Conservation (phyloP, 768 basidiomycete species). For the Floccularia luteovirens region DNA sequence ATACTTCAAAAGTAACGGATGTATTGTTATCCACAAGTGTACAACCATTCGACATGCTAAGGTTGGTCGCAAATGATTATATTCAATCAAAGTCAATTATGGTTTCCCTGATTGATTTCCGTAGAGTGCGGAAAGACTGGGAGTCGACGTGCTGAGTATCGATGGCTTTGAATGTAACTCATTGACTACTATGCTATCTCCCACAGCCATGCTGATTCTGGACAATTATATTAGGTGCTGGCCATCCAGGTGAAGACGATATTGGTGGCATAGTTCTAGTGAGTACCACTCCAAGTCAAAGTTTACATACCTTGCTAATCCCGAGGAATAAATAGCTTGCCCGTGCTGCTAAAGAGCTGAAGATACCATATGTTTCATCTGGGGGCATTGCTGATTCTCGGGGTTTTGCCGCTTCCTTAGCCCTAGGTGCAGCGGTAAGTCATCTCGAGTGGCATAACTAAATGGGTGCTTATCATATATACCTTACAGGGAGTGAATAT, state of each 20-base stretch:
- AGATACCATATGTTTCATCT: slow-evolving; percentile 82
- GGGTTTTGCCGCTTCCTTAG: slow-evolving; percentile 75
- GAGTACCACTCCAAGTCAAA: too few species aligned
- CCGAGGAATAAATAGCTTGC: slow-evolving; percentile 49
- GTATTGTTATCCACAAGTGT: slow-evolving; percentile 86
- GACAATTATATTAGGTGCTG: slow-evolving; percentile 71
- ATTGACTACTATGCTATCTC: too few species aligned
- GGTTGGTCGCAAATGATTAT: slow-evolving; percentile 24
- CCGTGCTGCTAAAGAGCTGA: slow-evolving; percentile 77
- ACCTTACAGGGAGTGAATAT: slow-evolving; percentile 78
- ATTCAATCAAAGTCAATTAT: background rate
- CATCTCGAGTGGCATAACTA: background rate
- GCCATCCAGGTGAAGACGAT: slow-evolving; percentile 93
- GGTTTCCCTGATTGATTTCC: background rate
- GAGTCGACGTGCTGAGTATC: slow-evolving; percentile 84
- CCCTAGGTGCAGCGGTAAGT: slow-evolving; percentile 74
- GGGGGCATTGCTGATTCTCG: slow-evolving; percentile 87
- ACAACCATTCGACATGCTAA: slow-evolving; percentile 83
- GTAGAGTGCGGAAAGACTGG: slow-evolving; percentile 57
- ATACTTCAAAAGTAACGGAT: slow-evolving; percentile 72
- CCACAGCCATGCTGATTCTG: too few species aligned
- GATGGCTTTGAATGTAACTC: slow-evolving; percentile 89
- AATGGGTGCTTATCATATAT: background rate
- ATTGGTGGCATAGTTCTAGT: slow-evolving; percentile 84
- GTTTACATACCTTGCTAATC: too few species aligned